These are phyloP conservation scores for Ustilago nuda DNA, from an alignment of 1,284 basidiomycete species.

Conservation along the genomic window DNA sequence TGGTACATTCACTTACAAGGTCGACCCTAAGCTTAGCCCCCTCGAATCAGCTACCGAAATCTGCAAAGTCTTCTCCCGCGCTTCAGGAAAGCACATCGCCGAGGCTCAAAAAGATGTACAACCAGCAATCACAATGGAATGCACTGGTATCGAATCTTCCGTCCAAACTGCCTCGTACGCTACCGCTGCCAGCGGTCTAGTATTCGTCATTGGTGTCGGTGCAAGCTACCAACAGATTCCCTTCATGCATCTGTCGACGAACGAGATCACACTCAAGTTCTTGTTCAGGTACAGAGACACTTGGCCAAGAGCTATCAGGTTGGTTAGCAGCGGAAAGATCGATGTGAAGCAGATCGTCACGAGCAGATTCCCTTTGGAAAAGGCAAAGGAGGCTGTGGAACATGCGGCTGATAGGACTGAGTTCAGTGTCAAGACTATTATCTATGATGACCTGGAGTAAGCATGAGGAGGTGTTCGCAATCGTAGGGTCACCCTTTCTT, in stretches of 20 bases:
- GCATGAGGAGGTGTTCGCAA: neutral
- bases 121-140: constrained; percentile 74
- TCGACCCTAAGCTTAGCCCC: constrained; percentile 40
- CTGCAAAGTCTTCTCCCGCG: constrained; percentile 54
- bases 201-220: constrained; percentile 74
- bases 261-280: constrained; percentile 73
- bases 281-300: constrained; percentile 70
- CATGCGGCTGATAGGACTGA: constrained; percentile 77
- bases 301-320: constrained; percentile 85
- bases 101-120: constrained; percentile 43
- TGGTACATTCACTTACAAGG: constrained; percentile 69
- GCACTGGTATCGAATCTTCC: constrained; percentile 87
- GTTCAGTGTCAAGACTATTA: constrained; percentile 62
- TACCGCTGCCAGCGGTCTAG: constrained; percentile 71
- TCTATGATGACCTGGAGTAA: constrained; percentile 55
- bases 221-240: constrained; percentile 67
- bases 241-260: constrained; percentile 72
- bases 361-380: constrained; percentile 80
- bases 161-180: constrained; percentile 78
- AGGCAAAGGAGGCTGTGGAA: constrained; percentile 83
- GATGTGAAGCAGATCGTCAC: constrained; percentile 89
- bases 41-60: constrained; percentile 56
- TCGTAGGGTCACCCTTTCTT: too few relatives aligned
- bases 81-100: constrained; percentile 43
- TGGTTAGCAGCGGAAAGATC: constrained; percentile 82